Base-by-base conservation (phyloP, 2,329 filamentous ascomycete species). In the Trichoderma cornu-damae region DNA sequence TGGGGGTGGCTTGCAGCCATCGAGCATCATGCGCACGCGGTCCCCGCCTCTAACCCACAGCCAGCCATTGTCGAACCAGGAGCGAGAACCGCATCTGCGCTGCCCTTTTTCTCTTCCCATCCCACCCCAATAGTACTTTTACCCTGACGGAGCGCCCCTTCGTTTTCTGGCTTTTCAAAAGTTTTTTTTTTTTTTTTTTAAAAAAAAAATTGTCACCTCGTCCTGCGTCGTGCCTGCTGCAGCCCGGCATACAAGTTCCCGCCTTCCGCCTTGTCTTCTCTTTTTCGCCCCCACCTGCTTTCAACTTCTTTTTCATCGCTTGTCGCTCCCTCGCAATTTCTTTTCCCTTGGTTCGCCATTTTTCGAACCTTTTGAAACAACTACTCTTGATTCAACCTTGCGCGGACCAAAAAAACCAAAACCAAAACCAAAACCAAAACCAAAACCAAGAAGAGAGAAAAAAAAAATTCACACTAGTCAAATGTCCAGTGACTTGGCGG, bases 41-140 rank as follows among this genome's bases (percentile, higher is more conserved):
- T 26, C 53, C 44, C 53, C 52, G 52, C 52, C 43, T 49, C 35
- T 26, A 32, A n/a, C 46, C 18, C 38, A 48, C 20, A 28, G 16
- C 26, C 44, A 43, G 49, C 30, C 50, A 43, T 58, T 38, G 30
- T 50, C 47, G 28, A 38, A 46, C 28, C 30, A 46, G 32, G 40
- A 40, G 34, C 46, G 22, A n/a, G 51, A 46, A 54, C 16, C 58
- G 22, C 37, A 43, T 34, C 37, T 51, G 48, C 46, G 34, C 20
- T 38, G 48, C 50, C 43, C 14, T 55, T 47, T 55, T 55, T 47
- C 52, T 46, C 35, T 38, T 47, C 42, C 40, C 34, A 55, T 55
- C 52, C 52, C 37, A 46, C 51, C 22, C 28, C 20, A 26, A 6
- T 20, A 38, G n/a, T 42, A 42, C 49, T 55, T 38, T 55, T n/a